Base-by-base conservation (phyloP, 2,329 filamentous ascomycete genomes). In the Diplodia scrobiculata region DNA sequence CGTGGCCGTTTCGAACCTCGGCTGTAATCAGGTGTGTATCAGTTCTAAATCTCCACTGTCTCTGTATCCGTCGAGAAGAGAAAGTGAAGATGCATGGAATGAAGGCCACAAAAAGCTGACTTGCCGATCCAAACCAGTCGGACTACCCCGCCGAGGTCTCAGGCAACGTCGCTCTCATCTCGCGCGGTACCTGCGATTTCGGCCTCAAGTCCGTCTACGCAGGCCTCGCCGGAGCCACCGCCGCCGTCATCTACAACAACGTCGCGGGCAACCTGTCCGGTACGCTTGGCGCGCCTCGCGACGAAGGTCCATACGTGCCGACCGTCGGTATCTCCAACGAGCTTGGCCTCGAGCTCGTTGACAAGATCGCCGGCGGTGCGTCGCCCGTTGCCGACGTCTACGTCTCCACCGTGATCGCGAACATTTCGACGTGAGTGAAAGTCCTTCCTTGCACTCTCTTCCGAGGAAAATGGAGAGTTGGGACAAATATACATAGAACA, bases 231-330 rank as follows among this genome's bases (percentile, higher is more conserved):
- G 89, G 89, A 34, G 90, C 90, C 6, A 76, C 85, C 13, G 89
- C 87, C 1, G 88, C 87, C 0, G 78, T 92, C 32, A 81, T 93
- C 58, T 92, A 90, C 78, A 91, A 92, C 79, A 88, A 87, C 70
- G 84, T 87, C 1, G 78, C 82, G 2, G 89, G 86, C 1, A 74
- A 79, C 3, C 77, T 92, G 0, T 81, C 84, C 58, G 90, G 90
- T 50, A 92, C 90, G 1, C 81, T 92, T 5, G 89, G 87, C 10
- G 53, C 60, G 7, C 60, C 60, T 3, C 47, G 60, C 9, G 83
- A 79, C 0, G 72, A 77, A 9, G 79, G 79, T 5, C 73, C 79
- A 41, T 84, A 91, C 71, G 81, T 89, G 11, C 87, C 89, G 0
- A 90, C 87, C 0, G 89, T 91, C 68, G 88, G 89, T 2, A 78